A percentile compares a stretch with the other conserved stretches of the same genome.
phyloP scores from a whole-genome alignment of 441 rosid species.

The Pelargonium cotyledonis region DNA sequence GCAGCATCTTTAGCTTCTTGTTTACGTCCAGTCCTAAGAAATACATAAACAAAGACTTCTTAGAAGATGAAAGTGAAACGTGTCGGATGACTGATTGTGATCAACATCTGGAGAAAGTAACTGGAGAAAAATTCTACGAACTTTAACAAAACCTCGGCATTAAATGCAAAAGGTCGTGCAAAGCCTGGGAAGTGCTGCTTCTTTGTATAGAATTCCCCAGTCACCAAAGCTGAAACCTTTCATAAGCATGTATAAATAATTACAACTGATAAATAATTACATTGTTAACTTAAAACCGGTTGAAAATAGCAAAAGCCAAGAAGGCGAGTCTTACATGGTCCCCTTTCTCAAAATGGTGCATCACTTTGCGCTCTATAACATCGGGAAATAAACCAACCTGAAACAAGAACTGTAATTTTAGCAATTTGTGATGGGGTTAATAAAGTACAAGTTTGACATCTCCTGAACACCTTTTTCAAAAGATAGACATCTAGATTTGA shows the following conservation, averaged over 20 bases:
- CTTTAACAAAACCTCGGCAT: constrained; percentile 63
- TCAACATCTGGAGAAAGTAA: constrained; percentile 4
- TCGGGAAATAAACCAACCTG: constrained; percentile 89
- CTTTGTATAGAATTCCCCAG: constrained; percentile 73
- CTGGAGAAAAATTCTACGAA: constrained; percentile 26
- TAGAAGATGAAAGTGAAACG: constrained; percentile 14
- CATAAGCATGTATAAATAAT: constrained; percentile 16
- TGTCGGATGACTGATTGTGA: background rate
- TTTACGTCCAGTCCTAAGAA: constrained; percentile 48
- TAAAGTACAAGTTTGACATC: background rate
- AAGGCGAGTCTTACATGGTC: constrained; percentile 51
- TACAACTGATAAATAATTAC: constrained; percentile 6
- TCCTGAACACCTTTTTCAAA: constrained; percentile 47
- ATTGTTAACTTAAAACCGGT: background rate
- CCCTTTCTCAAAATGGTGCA: constrained; percentile 58
- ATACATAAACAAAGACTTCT: constrained; percentile 13
- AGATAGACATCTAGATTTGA: constrained; percentile 51
- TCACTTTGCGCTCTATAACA: constrained; percentile 63
- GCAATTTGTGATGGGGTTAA: constrained; percentile 5
- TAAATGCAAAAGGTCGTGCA: constrained; percentile 76
- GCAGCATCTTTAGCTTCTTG: constrained; percentile 85
- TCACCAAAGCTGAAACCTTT: constrained; percentile 82
- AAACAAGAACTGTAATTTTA: constrained; percentile 15
- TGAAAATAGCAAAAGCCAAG: constrained; percentile 9
- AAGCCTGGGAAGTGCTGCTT: constrained; percentile 79